Conservation (phyloP, 345 rosid genomes). For the Gossypium australe region DNA sequence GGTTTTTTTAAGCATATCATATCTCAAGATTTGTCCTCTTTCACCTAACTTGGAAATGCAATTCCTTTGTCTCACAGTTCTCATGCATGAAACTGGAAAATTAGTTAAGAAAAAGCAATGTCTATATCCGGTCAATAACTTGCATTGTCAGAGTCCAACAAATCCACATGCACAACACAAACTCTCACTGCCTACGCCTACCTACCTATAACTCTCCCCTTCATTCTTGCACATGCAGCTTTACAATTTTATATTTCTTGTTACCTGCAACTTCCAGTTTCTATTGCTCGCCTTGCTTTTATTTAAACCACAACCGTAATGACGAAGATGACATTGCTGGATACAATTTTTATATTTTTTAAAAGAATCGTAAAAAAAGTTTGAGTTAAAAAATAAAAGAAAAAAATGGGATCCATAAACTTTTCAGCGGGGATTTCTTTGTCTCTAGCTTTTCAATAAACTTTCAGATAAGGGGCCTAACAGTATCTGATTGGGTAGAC, state of each 20-base stretch:
- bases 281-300: conserved; percentile 11
- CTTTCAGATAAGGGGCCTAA: not conserved
- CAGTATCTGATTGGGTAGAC: not conserved
- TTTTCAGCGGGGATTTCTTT: conserved; percentile 10
- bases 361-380: no score
- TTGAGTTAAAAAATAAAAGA: no score
- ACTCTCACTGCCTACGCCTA: not conserved
- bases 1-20: not conserved
- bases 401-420: not conserved
- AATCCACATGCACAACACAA: conserved; percentile 11
- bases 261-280: not conserved
- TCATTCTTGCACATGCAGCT: not conserved
- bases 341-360: no score
- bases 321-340: no score
- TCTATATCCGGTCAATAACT: not conserved
- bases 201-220: not conserved
- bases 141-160: conserved; percentile 8
- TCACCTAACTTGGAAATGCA: not conserved
- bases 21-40: not conserved
- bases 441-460: conserved; percentile 5
- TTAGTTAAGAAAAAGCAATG: not conserved
- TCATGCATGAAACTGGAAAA: conserved; percentile 4
- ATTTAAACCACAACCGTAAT: not conserved
- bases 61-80: not conserved
- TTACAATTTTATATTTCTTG: not conserved